Conservation (phyloP, 2,329 filamentous ascomycete genomes). For the Fusarium sterilihyphosum region DNA sequence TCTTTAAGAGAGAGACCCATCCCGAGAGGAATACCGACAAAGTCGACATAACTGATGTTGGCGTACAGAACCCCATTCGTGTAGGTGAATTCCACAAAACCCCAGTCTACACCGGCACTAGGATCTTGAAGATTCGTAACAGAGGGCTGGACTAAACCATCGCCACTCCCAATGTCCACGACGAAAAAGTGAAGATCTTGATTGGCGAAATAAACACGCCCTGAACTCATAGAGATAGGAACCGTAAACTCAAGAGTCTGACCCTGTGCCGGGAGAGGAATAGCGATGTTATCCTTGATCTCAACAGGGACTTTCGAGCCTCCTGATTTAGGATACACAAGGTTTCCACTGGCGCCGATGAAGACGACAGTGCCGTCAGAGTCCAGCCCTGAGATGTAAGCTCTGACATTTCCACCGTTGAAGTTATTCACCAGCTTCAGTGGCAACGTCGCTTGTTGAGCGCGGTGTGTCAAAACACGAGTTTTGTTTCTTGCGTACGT, state of each 20-base stretch:
- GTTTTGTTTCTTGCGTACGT: constrained; percentile 41
- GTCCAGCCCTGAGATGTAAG: constrained; percentile 59
- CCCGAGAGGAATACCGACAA: constrained; percentile 61
- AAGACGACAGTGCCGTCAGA: constrained; percentile 53
- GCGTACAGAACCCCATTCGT: constrained; percentile 54
- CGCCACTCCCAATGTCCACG: constrained; percentile 45
- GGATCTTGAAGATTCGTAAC: constrained; percentile 56
- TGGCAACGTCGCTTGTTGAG: constrained; percentile 32
- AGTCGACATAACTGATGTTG: constrained; percentile 64
- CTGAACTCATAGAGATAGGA: constrained; percentile 53
- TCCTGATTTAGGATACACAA: constrained; percentile 55
- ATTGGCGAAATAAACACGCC: constrained; percentile 58
- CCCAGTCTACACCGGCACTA: constrained; percentile 57
- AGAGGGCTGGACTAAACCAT: constrained; percentile 60
- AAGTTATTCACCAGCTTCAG: constrained; percentile 57
- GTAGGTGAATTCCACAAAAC: constrained; percentile 61
- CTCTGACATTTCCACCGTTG: constrained; percentile 50
- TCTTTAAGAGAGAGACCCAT: constrained; percentile 55
- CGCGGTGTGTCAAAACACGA: not conserved
- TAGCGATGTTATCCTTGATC: constrained; percentile 54
- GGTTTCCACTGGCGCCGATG: constrained; percentile 51
- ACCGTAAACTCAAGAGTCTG: constrained; percentile 52
- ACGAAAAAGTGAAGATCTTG: constrained; percentile 56
- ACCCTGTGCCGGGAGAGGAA: constrained; percentile 53
- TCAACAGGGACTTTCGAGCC: constrained; percentile 48